Conservation (phyloP, 345 rosid genomes). For the Camelina laxa region DNA sequence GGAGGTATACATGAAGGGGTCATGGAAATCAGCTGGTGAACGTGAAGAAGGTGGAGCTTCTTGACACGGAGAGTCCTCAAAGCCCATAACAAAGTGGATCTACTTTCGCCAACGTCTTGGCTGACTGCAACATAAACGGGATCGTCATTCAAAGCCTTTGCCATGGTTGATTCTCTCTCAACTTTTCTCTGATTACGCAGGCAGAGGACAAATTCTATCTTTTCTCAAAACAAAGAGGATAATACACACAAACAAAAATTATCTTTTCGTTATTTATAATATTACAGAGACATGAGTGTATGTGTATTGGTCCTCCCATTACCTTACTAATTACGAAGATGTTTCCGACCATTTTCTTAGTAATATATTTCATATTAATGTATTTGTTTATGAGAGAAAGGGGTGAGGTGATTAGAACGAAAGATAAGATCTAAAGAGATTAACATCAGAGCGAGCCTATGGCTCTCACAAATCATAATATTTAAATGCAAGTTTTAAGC, state of each 20-base stretch:
- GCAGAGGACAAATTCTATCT: constrained; percentile 30
- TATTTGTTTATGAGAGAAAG: constrained; percentile 12
- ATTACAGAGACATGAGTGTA: background rate
- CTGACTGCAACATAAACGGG: constrained; percentile 67
- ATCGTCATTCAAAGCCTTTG: constrained; percentile 35
- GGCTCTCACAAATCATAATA: background rate
- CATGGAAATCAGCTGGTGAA: constrained; percentile 45
- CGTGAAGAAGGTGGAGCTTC: constrained; percentile 51
- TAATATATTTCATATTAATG: background rate
- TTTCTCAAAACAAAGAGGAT: constrained; percentile 27
- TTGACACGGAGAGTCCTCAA: constrained; percentile 47
- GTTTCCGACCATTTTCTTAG: constrained; percentile 38
- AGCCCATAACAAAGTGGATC: constrained; percentile 60
- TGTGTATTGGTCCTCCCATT: background rate
- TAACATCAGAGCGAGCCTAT: constrained; percentile 12
- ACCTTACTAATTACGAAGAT: constrained; percentile 14
- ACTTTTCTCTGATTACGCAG: background rate
- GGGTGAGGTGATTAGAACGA: constrained; percentile 9
- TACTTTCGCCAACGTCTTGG: constrained; percentile 50
- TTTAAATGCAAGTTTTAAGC: constrained; percentile 6
- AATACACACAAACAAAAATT: background rate
- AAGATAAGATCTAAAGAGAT: background rate
- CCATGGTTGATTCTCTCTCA: constrained; percentile 33
- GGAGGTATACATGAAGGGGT: constrained; percentile 38
- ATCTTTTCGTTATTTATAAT: background rate